Evolutionary conservation across 1,284 basidiomycete species (phyloP), one percentile per base, ranked within the genome.

Genomic region (Cronartium ribicola): DNA sequence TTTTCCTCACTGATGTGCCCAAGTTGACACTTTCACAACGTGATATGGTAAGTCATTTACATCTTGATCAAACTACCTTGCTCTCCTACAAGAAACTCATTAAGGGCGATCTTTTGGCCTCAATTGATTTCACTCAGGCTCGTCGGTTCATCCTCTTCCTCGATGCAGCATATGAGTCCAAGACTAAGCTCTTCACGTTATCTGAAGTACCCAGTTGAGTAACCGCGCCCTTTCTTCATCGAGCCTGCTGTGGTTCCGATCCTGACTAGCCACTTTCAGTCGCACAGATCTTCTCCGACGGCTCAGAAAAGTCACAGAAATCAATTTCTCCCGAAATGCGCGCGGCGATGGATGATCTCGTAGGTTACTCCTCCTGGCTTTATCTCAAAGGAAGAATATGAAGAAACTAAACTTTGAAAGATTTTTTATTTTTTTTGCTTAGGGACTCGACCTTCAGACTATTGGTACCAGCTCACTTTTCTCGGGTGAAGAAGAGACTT

Each of bases 401-500:
- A 61, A 14, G 13, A 61, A 1, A 14, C 13, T 61, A 3, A 2
- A n/a, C 17, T 29, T 65, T 10, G 5, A 65, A 43, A 20, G 66
- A 36, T 46, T 75, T 68, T 43, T 57, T n/a, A n/a, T n/a, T n/a
- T 67, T 62, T 37, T n/a, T 63, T 51, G 66, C 63, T 39, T 79
- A 93, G 90, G 91, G 91, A n/a, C 83, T 94, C 1, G 85, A 88
- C 2, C 84, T 86, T 14, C 87, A 91, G 36, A 83, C 86, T 36
- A 88, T 94, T 17, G 90, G 92, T 37, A 84, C 85, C 1, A 90
- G 89, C 73, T 89, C 91, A 29, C 90, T 97, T 82, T 97, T 96
- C 81, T 89, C 88, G 0, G 92, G 92, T 4, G 92, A 96, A 79
- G 94, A 96, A 81, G 94, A 97, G 82, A 81, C 95, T 6, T 96